Base-by-base conservation (phyloP, 495 filamentous ascomycete species). In the Hypoxylon crocopeplum region DNA sequence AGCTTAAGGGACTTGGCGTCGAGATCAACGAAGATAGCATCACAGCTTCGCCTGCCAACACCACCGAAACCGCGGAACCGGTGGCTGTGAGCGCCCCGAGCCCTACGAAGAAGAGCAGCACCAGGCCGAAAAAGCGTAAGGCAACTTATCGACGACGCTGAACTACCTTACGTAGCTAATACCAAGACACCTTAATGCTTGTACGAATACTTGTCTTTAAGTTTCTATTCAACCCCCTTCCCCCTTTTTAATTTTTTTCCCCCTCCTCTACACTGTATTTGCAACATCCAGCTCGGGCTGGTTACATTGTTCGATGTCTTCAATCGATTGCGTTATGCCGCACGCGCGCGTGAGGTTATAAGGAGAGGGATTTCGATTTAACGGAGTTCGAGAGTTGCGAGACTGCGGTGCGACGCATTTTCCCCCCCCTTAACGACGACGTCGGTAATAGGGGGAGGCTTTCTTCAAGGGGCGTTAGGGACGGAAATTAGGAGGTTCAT, bases 1-100 rank as follows among this genome's bases (percentile, higher is more conserved):
- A 91, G 72, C 76, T 97, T 41, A 81, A 88, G 71, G 82, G 88
- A 65, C 71, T 79, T 12, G 75, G 73, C 27, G 71, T 74, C 34
- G 77, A 77, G 29, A 71, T 79, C 36, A 74, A 77, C 33, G 72
- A 75, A 47, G 66, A 69, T 30, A 75, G 71, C 46, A 74, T 78
- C 48, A 75, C 69, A 5, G 75, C 76, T 5, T 76, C 75, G 10
- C 71, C 74, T 1, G 67, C 69, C 2, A 66, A 70, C 13, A 64
- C 64, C 5, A 56, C 56, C 17, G 56, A 64, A 12, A 30, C 59
- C 8, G 58, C 54, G 22, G 68, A 68, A 41, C 48, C 48, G 17
- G 48, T 56, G 21, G 17, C 22, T n/a, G 30, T 15, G n/a, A n/a
- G n/a, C 1, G 29, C 30, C 25, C 32, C 41, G 24, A 62, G 44